Evolutionary conservation across 2,329 filamentous ascomycete genomes (phyloP).

Genomic region (Myriosclerotinia duriaeana): DNA sequence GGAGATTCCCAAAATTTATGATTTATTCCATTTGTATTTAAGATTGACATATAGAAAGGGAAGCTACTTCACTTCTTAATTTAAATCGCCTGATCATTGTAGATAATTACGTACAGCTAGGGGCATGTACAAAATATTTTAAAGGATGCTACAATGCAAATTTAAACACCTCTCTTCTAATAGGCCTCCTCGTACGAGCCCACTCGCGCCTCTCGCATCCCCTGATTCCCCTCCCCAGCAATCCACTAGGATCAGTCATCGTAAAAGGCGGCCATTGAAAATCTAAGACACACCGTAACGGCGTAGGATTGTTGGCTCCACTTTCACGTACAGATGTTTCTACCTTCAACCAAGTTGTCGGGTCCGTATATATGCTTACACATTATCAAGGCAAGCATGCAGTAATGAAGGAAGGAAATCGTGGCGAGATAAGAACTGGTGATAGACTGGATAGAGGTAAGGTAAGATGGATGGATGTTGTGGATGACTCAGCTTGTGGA

Average conservation of each 20-base stretch:
- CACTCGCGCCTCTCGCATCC: background rate
- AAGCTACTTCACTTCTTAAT: too few species aligned
- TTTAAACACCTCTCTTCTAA: background rate
- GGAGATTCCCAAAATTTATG: too few species aligned
- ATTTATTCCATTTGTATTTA: too few species aligned
- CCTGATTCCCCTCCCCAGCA: background rate
- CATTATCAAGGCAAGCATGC: background rate
- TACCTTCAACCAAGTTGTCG: slow-evolving; percentile 17
- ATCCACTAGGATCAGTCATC: background rate
- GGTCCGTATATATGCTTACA: slow-evolving; percentile 12
- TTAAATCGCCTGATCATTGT: too few species aligned
- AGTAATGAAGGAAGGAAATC: background rate
- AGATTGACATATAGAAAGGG: too few species aligned
- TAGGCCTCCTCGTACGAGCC: background rate
- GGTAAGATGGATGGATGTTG: background rate
- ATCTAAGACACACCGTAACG: background rate
- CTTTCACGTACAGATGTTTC: background rate
- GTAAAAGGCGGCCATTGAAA: background rate
- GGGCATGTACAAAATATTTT: too few species aligned
- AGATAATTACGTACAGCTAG: too few species aligned
- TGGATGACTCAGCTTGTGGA: slow-evolving; percentile 5
- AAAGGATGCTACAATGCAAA: background rate
- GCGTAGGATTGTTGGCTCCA: slow-evolving; percentile 12
- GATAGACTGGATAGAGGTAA: background rate
- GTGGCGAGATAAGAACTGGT: background rate